Evolutionary conservation across 352 stramenopile species (phyloP).

Genomic region (Pseudoperonospora humuli): DNA sequence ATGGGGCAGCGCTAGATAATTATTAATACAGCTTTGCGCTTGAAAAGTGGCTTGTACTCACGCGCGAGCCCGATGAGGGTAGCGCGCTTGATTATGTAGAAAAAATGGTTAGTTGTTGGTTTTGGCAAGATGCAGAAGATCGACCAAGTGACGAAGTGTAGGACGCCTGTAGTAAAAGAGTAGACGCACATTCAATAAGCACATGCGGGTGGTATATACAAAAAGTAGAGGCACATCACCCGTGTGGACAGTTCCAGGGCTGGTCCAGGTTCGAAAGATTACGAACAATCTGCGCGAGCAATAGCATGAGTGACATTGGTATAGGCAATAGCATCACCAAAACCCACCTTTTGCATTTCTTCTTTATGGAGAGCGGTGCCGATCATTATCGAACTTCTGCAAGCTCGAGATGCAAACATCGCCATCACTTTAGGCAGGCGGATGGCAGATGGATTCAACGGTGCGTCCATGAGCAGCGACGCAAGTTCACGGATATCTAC

Average conservation of each 20-base stretch:
- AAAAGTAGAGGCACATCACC: constrained; percentile 25
- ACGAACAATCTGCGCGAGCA: constrained; percentile 54
- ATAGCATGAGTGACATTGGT: neutral
- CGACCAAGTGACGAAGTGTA: constrained; percentile 70
- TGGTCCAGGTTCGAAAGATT: constrained; percentile 88
- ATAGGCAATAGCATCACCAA: neutral
- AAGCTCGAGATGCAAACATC: constrained; percentile 95
- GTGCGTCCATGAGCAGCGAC: constrained; percentile 67
- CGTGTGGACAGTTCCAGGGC: constrained; percentile 95
- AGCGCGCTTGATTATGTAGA: constrained; percentile 7
- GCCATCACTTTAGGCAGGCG: constrained; percentile 91
- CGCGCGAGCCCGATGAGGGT: constrained; percentile 1
- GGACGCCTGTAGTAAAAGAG: constrained; percentile 32
- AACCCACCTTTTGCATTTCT: constrained; percentile 86
- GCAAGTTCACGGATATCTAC: constrained; percentile 85
- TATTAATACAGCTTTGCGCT: constrained; percentile 22
- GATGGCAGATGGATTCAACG: constrained; percentile 44
- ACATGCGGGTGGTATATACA: neutral
- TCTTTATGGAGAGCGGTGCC: constrained; percentile 87
- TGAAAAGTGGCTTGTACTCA: constrained; percentile 14
- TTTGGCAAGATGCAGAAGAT: constrained; percentile 39
- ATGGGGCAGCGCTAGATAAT: constrained; percentile 9
- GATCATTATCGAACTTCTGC: constrained; percentile 95
- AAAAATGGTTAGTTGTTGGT: constrained; percentile 15
- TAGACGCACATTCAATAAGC: neutral